Percentiles rank a stretch among this genome's conserved stretches.
Conservation (phyloP, 1,139 yeast genomes). For the Nakaseomyces bracarensis region DNA sequence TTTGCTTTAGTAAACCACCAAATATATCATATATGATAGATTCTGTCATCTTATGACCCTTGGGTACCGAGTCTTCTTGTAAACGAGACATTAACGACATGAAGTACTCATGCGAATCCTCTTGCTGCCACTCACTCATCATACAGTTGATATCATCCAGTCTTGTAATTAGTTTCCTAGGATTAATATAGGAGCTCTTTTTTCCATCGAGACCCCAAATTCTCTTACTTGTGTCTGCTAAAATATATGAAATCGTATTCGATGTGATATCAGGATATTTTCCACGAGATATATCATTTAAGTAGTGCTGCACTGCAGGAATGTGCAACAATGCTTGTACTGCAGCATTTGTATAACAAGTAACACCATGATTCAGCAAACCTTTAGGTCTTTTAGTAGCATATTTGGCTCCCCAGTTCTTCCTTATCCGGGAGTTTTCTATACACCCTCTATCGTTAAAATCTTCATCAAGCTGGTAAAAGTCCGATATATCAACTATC, state of each 20-base stretch:
- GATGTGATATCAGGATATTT: conserved; percentile 42
- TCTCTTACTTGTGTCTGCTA: conserved; percentile 63
- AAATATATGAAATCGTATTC: conserved; percentile 57
- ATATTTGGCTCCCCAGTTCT: conserved; percentile 51
- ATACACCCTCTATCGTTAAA: conserved; percentile 53
- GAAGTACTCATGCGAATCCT: conserved; percentile 93
- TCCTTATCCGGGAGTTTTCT: conserved; percentile 43
- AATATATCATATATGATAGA: conserved; percentile 86
- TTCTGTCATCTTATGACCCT: conserved; percentile 70
- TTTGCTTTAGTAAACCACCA: conserved; percentile 82
- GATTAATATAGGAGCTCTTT: conserved; percentile 46
- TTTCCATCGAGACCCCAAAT: conserved; percentile 47
- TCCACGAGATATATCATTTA: conserved; percentile 53
- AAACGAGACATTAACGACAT: conserved; percentile 82
- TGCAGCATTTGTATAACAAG: conserved; percentile 94
- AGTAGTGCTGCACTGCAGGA: conserved; percentile 83
- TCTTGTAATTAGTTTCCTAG: conserved; percentile 62
- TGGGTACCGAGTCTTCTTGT: conserved; percentile 89
- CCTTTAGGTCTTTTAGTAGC: conserved; percentile 56
- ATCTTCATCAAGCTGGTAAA: conserved; percentile 46
- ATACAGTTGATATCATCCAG: conserved; percentile 83
- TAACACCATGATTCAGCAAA: conserved; percentile 82
- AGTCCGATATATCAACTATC: conserved; percentile 40
- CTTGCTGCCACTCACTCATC: conserved; percentile 98
- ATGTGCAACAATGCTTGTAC: conserved; percentile 83